Percentiles rank a stretch among this genome's conserved stretches.
phyloP scores from a whole-genome alignment of 768 basidiomycete species.

The Mycena metata region DNA sequence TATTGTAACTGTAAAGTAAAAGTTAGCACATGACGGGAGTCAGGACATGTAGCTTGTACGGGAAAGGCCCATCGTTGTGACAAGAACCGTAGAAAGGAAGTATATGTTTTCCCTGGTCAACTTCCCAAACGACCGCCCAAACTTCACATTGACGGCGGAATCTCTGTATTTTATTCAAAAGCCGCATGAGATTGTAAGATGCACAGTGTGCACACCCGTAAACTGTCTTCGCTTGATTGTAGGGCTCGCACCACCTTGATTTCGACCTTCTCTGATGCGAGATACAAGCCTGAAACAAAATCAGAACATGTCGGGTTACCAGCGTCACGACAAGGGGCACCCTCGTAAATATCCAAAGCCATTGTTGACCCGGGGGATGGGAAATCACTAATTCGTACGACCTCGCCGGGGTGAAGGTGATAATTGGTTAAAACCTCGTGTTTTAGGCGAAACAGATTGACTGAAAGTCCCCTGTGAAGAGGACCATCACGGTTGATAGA shows the following conservation, averaged over 20 bases:
- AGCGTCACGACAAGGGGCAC: no score
- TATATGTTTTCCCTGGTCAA: conserved; percentile 64
- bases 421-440: conserved; percentile 61
- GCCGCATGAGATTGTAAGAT: no score
- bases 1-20: not conserved
- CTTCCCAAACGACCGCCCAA: conserved; percentile 66
- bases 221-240: conserved; percentile 57
- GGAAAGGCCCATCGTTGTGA: conserved; percentile 66
- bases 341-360: conserved; percentile 46
- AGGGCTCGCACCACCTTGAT: conserved; percentile 68
- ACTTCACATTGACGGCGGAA: conserved; percentile 66
- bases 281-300: conserved; percentile 63
- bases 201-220: conserved; percentile 49
- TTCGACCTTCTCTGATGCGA: conserved; percentile 65
- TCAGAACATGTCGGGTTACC: not conserved
- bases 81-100: conserved; percentile 71
- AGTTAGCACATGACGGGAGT: not conserved
- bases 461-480: conserved; percentile 57
- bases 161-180: conserved; percentile 54
- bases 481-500: conserved; percentile 30
- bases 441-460: conserved; percentile 62
- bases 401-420: conserved; percentile 65
- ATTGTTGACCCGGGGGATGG: conserved; percentile 61
- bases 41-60: conserved; percentile 49
- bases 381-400: conserved; percentile 58